A percentile compares a stretch with the other conserved stretches of the same genome.
phyloP scores from a whole-genome alignment of 1,284 basidiomycete species.

The Ceratobasidium sp. region DNA sequence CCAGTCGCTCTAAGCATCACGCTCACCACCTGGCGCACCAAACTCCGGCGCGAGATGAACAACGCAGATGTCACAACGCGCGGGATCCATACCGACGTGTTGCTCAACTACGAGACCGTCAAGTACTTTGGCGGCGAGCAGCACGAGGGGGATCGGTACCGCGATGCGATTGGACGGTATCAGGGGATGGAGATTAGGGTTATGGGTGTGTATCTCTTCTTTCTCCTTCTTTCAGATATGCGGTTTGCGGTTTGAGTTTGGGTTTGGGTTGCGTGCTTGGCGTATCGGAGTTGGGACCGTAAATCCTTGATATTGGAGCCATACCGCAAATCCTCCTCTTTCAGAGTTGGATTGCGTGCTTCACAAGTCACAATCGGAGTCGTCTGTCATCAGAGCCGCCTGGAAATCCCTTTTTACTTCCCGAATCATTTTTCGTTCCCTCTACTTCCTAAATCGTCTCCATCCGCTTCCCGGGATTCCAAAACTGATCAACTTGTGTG shows the following conservation, averaged over 20 bases:
- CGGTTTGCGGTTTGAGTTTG: too few species aligned
- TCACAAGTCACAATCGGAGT: too few species aligned
- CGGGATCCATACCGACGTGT: slow-evolving; percentile 82
- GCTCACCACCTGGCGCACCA: slow-evolving; percentile 78
- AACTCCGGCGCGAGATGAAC: slow-evolving; percentile 79
- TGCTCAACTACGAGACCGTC: slow-evolving; percentile 86
- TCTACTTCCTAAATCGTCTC: neutral
- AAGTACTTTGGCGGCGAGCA: slow-evolving; percentile 88
- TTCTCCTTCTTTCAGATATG: neutral
- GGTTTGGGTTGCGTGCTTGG: too few species aligned
- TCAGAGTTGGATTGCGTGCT: too few species aligned
- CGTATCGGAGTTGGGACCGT: too few species aligned
- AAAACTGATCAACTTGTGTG: slow-evolving; percentile 44
- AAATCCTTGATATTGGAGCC: too few species aligned
- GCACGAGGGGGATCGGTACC: slow-evolving; percentile 81
- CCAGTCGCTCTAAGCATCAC: slow-evolving; percentile 55
- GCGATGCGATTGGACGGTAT: slow-evolving; percentile 79
- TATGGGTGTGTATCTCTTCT: slow-evolving; percentile 66
- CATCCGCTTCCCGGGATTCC: slow-evolving; percentile 16
- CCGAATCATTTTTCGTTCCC: too few species aligned
- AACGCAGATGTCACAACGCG: slow-evolving; percentile 80
- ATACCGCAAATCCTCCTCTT: too few species aligned
- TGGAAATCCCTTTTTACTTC: too few species aligned
- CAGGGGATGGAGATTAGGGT: slow-evolving; percentile 81
- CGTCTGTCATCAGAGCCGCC: too few species aligned